Percentiles rank a stretch among this genome's conserved stretches.
These are phyloP conservation scores for Ustilago curta DNA, from an alignment of 1,284 basidiomycete genomes.

Conservation along the genomic window DNA sequence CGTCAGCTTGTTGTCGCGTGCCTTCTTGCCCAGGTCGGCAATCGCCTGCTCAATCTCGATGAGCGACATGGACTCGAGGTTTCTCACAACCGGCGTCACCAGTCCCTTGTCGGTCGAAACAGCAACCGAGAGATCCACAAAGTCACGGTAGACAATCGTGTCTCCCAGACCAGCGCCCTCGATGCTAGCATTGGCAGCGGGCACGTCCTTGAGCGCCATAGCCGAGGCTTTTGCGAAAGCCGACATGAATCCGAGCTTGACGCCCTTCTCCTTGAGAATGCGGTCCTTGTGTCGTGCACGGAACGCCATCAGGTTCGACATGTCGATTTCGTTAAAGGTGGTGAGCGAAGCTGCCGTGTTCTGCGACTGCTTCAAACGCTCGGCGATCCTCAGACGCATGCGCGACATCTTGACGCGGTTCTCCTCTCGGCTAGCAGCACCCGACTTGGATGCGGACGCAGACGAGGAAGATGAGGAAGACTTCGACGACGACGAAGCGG, in stretches of 20 bases:
- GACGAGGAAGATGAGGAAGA: constrained; percentile 19
- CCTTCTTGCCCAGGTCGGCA: constrained; percentile 90
- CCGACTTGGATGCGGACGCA: constrained; percentile 44
- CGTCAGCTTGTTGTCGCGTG: constrained; percentile 91
- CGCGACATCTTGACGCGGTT: constrained; percentile 77
- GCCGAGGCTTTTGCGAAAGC: constrained; percentile 90
- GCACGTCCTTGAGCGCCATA: constrained; percentile 90
- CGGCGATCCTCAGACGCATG: constrained; percentile 96
- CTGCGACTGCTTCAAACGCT: constrained; percentile 97
- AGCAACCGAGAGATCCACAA: constrained; percentile 77
- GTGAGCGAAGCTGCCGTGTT: constrained; percentile 96
- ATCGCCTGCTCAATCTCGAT: constrained; percentile 94
- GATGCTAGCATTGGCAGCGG: constrained; percentile 92
- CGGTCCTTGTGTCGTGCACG: constrained; percentile 95
- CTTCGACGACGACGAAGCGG: constrained; percentile 26
- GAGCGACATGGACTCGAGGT: constrained; percentile 87
- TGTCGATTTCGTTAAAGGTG: constrained; percentile 99
- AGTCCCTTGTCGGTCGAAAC: constrained; percentile 97
- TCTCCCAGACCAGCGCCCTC: constrained; percentile 78
- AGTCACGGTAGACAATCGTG: constrained; percentile 95
- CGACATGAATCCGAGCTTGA: constrained; percentile 99
- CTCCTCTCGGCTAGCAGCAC: constrained; percentile 76
- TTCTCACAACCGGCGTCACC: constrained; percentile 94
- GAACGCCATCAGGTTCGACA: constrained; percentile 94
- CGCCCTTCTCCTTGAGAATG: constrained; percentile 89